A percentile compares a stretch with the other conserved stretches of the same genome.
phyloP scores from a whole-genome alignment of 768 basidiomycete species.

The Sarcodon aspratus region DNA sequence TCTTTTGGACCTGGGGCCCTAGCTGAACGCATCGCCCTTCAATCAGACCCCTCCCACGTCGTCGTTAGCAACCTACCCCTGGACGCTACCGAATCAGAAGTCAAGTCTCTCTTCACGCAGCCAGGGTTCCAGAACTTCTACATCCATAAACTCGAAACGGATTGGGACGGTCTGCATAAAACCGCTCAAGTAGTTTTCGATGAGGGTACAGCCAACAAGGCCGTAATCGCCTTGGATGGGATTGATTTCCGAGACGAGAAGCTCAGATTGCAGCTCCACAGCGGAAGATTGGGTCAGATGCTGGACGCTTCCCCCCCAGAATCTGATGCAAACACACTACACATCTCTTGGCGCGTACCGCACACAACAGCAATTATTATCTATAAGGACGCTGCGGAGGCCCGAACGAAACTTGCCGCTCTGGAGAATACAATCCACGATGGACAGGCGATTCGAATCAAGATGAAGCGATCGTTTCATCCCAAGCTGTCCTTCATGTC shows the following conservation, averaged over 20 bases:
- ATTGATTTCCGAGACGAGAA: conserved; percentile 32
- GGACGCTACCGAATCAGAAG: neutral
- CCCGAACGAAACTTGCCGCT: conserved; percentile 17
- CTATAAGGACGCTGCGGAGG: conserved; percentile 6
- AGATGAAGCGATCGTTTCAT: conserved; percentile 29
- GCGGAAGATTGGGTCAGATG: conserved; percentile 16
- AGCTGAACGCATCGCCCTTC: neutral
- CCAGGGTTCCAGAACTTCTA: neutral
- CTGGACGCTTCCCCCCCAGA: conserved; percentile 27
- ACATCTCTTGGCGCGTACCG: conserved; percentile 40
- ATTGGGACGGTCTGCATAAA: neutral
- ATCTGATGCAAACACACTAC: conserved; percentile 26
- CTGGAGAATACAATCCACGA: conserved; percentile 24
- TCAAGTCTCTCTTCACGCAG: neutral
- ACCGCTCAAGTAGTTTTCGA: neutral
- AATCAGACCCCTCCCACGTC: neutral
- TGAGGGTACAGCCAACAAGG: neutral
- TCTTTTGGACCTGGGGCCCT: neutral
- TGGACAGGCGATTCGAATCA: conserved; percentile 35
- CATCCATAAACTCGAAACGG: neutral
- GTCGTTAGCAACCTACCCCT: neutral
- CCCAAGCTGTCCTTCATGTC: conserved; percentile 11
- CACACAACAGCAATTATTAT: conserved; percentile 22
- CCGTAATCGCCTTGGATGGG: conserved; percentile 10
- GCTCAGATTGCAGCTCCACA: conserved; percentile 29